These are phyloP conservation scores for Monosporascus sp. DNA, from an alignment of 2,329 filamentous ascomycete genomes.

Conservation along the genomic window DNA sequence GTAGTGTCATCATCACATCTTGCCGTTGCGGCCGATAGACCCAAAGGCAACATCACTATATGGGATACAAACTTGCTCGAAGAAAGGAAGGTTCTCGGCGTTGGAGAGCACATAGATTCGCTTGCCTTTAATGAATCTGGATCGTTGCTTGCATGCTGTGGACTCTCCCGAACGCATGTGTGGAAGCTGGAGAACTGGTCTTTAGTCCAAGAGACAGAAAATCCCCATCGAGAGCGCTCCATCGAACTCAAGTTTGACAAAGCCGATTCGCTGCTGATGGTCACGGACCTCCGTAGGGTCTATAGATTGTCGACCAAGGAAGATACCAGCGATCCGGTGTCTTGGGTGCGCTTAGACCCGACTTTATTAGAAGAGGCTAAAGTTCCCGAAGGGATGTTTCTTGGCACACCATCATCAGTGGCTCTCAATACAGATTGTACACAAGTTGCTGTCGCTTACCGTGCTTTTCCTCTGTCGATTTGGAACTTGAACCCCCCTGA, in stretches of 20 bases:
- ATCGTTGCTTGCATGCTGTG: constrained; percentile 12
- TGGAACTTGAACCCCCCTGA: constrained; percentile 15
- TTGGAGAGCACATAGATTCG: constrained; percentile 7
- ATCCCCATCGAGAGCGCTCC: constrained; percentile 4
- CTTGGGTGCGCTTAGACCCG: constrained; percentile 1
- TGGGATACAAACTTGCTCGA: constrained; percentile 14
- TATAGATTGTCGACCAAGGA: constrained; percentile 1
- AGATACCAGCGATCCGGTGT: neutral
- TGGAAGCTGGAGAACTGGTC: constrained; percentile 9
- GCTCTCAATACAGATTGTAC: constrained; percentile 14
- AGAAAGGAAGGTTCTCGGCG: constrained; percentile 3
- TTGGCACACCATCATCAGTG: constrained; percentile 9
- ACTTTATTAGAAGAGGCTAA: constrained; percentile 8
- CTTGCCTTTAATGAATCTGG: constrained; percentile 9
- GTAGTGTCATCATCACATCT: constrained; percentile 8
- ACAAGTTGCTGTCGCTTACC: constrained; percentile 12
- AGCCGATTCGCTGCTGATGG: constrained; percentile 3
- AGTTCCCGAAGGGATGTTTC: constrained; percentile 6
- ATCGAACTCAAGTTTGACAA: constrained; percentile 9
- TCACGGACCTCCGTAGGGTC: constrained; percentile 5
- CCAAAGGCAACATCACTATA: constrained; percentile 7
- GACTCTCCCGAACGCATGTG: constrained; percentile 2
- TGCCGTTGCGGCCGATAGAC: constrained; percentile 7
- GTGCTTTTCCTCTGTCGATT: constrained; percentile 10
- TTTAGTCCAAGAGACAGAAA: neutral